phyloP scores from a whole-genome alignment of 2,329 filamentous ascomycete species.

The Ilyonectria destructans region DNA sequence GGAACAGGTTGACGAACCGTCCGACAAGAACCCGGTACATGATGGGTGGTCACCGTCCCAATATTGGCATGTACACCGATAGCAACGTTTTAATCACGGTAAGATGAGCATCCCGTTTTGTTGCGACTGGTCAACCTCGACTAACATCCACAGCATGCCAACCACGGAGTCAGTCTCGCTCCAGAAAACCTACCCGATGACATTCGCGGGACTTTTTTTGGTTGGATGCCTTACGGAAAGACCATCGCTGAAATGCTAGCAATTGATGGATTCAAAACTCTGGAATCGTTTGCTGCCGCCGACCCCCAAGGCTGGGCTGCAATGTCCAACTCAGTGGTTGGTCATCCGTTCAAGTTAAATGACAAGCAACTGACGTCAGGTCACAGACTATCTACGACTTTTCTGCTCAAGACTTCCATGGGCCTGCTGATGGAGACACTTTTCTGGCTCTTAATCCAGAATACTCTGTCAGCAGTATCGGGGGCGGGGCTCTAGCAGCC shows the following conservation, averaged over 20 bases:
- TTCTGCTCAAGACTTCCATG: constrained; percentile 32
- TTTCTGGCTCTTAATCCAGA: constrained; percentile 49
- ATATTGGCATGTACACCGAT: constrained; percentile 18
- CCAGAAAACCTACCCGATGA: constrained; percentile 8
- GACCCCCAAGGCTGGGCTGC: constrained; percentile 44
- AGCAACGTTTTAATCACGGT: constrained; percentile 10
- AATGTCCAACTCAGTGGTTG: constrained; percentile 46
- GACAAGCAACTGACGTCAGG: neutral
- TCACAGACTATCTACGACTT: constrained; percentile 51
- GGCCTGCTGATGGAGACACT: constrained; percentile 40
- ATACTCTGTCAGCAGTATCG: constrained; percentile 42
- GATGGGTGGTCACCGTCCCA: neutral
- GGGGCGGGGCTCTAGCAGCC: neutral
- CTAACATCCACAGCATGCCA: constrained; percentile 21
- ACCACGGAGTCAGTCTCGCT: neutral
- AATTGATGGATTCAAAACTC: constrained; percentile 42
- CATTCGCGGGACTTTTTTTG: constrained; percentile 24
- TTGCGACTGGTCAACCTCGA: neutral
- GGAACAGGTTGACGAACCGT: constrained; percentile 11
- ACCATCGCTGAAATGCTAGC: constrained; percentile 37
- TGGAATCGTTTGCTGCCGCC: constrained; percentile 43
- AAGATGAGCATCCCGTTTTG: neutral
- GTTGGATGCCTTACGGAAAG: constrained; percentile 29
- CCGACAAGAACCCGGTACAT: constrained; percentile 4
- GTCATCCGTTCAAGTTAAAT: constrained; percentile 9